These are phyloP conservation scores for Cordyceps farinosa DNA, from an alignment of 2,329 filamentous ascomycete genomes.

Conservation along the genomic window DNA sequence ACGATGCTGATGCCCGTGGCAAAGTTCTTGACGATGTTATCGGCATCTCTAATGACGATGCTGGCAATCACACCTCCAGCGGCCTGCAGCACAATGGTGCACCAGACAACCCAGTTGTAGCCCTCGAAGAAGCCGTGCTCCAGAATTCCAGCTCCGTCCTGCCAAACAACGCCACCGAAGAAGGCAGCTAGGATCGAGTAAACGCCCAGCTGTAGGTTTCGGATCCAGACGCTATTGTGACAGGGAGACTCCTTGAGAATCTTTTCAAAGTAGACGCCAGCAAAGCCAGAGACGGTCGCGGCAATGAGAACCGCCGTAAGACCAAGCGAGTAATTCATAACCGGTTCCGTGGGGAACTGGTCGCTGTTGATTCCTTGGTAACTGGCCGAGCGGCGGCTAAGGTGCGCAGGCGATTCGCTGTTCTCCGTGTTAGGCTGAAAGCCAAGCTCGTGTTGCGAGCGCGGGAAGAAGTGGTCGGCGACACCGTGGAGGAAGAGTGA, in stretches of 20 bases:
- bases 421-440: conserved; percentile 40
- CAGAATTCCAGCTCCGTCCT: conserved; percentile 79
- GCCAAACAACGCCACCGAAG: conserved; percentile 79
- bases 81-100: conserved; percentile 77
- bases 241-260: conserved; percentile 80
- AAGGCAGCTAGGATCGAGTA: conserved; percentile 90
- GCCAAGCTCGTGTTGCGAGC: conserved; percentile 73
- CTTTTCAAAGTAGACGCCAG: conserved; percentile 86
- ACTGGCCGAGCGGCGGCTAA: conserved; percentile 70
- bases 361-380: conserved; percentile 81
- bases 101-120: conserved; percentile 91
- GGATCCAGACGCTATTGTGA: conserved; percentile 80
- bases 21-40: conserved; percentile 88
- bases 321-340: conserved; percentile 76
- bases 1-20: conserved; percentile 90
- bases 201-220: conserved; percentile 91
- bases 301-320: conserved; percentile 73
- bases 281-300: conserved; percentile 76
- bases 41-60: conserved; percentile 39
- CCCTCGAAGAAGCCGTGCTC: conserved; percentile 89
- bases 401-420: conserved; percentile 28
- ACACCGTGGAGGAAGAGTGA: conserved; percentile 62
- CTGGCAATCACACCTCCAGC: conserved; percentile 74
- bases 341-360: conserved; percentile 42
- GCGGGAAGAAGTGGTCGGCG: conserved; percentile 67